phyloP scores from a whole-genome alignment of 306 rosid species.

The Fagus sylvatica region DNA sequence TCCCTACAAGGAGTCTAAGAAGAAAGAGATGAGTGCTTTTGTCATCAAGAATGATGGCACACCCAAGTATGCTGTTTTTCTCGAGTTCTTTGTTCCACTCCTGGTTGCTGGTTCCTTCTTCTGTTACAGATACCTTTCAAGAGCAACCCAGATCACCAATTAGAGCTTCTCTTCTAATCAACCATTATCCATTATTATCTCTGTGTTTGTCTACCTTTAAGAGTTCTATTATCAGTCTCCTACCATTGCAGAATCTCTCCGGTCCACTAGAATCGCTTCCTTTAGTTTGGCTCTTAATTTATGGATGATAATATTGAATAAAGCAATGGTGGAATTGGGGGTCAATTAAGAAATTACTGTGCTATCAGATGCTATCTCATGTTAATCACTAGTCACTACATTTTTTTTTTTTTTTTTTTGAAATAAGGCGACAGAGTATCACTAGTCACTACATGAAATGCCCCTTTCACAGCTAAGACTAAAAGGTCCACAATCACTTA shows the following conservation, averaged over 20 bases:
- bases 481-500: too few relatives aligned
- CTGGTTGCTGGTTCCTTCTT: conserved; percentile 45
- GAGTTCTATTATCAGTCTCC: not conserved
- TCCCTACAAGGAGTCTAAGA: conserved; percentile 29
- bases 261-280: not conserved
- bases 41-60: conserved; percentile 39
- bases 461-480: too few relatives aligned
- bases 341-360: not conserved
- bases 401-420: too few relatives aligned
- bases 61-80: conserved; percentile 23
- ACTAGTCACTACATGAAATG: too few relatives aligned
- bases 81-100: conserved; percentile 45
- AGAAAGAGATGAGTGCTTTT: conserved; percentile 56
- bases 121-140: conserved; percentile 38
- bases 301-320: not conserved
- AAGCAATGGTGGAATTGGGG: not conserved
- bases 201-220: not conserved
- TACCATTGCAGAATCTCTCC: not conserved
- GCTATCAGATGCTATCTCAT: not conserved
- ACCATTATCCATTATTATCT: not conserved
- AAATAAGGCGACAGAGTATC: too few relatives aligned
- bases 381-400: too few relatives aligned
- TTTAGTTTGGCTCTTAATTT: not conserved
- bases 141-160: conserved; percentile 3
- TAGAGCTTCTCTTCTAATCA: not conserved